Base-by-base conservation (phyloP, 305 asterid species). In the Ruellia speciosa region DNA sequence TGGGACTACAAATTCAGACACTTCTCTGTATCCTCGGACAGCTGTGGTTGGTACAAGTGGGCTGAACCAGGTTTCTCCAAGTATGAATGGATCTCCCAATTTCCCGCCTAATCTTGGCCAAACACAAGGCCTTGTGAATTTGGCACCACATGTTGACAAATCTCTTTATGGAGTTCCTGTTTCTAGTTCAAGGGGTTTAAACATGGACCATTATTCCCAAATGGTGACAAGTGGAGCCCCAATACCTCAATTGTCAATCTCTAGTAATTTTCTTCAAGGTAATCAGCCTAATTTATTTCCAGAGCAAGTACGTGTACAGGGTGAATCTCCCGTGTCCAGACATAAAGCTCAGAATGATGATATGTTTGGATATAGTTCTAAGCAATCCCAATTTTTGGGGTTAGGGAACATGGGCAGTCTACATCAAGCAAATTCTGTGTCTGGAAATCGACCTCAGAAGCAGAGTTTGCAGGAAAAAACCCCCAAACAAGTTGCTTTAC, bases 101-200 rank as follows among this genome's bases (percentile, higher is more conserved):
- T 77, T 68, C 73, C 73, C 84, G 56, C 71, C 76, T 20, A 74
- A 71, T 70, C 77, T 70, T 55, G 77, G 73, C 60, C 82, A 72
- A 64, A 61, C 82, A 39, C 83, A 65, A 28, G 66, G 66, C 16
- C 40, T 64, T 54, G 64, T 68, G 72, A 80, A 77, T 79, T 70
- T 70, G 62, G 63, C 53, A 53, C 73, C 82, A 40, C 86, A 78
- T 18, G 80, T 52, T 58, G 85, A 83, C 64, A 84, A 75, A 51
- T 86, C 93, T 62, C 79, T 86, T 46, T 86, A 74, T 67, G 89
- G 93, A 47, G 74, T 83, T 70, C 89, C 95, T 49, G 53, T 81
- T 59, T 70, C 95, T 58, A 63, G 70, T 66, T 75, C 89, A 66
- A 81, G 82, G 77, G 81, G 84, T 43, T 55, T 70, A 31, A 58